phyloP scores from a whole-genome alignment of 1,284 basidiomycete genomes.

The Moniliophthora roreri region DNA sequence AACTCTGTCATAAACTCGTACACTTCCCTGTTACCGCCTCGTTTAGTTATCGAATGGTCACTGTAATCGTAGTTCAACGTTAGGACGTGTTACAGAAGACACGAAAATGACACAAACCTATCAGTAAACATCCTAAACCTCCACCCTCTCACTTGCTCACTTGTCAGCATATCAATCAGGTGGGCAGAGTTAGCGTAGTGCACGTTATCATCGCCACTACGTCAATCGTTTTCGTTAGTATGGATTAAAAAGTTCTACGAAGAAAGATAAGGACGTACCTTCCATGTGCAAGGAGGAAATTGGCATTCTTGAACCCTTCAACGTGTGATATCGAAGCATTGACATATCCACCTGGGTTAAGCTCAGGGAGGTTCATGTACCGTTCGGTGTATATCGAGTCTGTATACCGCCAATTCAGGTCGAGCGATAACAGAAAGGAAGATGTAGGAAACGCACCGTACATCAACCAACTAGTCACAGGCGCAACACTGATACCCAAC shows the following conservation, averaged over 20 bases:
- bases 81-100: constrained; percentile 8
- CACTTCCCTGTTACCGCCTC: constrained; percentile 83
- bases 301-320: constrained; percentile 75
- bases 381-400: constrained; percentile 93
- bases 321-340: constrained; percentile 85
- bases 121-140: constrained; percentile 97
- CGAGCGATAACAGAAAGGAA: background rate
- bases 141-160: constrained; percentile 73
- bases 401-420: constrained; percentile 27
- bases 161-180: constrained; percentile 89
- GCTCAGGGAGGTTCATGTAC: constrained; percentile 87
- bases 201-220: constrained; percentile 87
- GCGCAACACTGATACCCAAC: constrained; percentile 88
- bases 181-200: constrained; percentile 92
- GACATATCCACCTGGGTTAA: constrained; percentile 83
- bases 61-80: constrained; percentile 37
- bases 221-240: too few relatives aligned
- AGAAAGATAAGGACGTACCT: constrained; percentile 25
- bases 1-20: constrained; percentile 87
- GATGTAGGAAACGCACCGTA: constrained; percentile 59
- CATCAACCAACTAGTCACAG: constrained; percentile 83
- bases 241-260: too few relatives aligned
- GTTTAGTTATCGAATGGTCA: constrained; percentile 72
- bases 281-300: constrained; percentile 89
- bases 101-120: constrained; percentile 51